phyloP scores from a whole-genome alignment of 768 basidiomycete genomes.

The Hemileccinum impolitum region DNA sequence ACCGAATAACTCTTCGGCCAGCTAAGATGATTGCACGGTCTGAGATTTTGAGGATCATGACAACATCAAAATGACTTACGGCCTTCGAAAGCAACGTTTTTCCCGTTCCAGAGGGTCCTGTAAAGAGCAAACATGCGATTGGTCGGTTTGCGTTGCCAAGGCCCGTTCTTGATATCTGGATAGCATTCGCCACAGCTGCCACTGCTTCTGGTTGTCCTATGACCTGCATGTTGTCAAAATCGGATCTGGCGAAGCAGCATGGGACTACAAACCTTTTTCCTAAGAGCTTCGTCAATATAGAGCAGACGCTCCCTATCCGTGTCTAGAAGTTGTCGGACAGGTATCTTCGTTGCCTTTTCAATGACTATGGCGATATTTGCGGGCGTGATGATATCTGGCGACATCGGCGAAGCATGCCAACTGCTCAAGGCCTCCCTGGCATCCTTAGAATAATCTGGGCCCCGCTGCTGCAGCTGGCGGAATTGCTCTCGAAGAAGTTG shows the following conservation, averaged over 20 bases:
- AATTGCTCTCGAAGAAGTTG: no score
- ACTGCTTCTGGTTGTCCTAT: conserved; percentile 41
- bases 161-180: conserved; percentile 47
- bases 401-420: neutral
- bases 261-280: neutral
- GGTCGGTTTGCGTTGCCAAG: conserved; percentile 43
- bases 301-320: neutral
- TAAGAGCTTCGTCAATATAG: neutral
- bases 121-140: conserved; percentile 44
- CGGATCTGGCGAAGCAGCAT: neutral
- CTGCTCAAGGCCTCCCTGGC: no score
- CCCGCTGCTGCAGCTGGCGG: no score
- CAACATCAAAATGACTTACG: neutral
- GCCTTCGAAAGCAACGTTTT: conserved; percentile 37
- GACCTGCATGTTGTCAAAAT: neutral
- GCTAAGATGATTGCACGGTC: conserved; percentile 3
- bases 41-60: neutral
- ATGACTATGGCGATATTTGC: neutral
- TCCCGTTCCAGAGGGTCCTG: conserved; percentile 36
- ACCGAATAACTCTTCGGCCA: conserved; percentile 46
- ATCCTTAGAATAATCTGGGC: no score
- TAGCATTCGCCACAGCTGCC: conserved; percentile 45
- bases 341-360: conserved; percentile 1
- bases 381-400: conserved; percentile 5
- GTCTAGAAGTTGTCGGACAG: neutral